These are phyloP conservation scores for Patellaria atrata DNA, from an alignment of 495 filamentous ascomycete genomes.

Conservation along the genomic window DNA sequence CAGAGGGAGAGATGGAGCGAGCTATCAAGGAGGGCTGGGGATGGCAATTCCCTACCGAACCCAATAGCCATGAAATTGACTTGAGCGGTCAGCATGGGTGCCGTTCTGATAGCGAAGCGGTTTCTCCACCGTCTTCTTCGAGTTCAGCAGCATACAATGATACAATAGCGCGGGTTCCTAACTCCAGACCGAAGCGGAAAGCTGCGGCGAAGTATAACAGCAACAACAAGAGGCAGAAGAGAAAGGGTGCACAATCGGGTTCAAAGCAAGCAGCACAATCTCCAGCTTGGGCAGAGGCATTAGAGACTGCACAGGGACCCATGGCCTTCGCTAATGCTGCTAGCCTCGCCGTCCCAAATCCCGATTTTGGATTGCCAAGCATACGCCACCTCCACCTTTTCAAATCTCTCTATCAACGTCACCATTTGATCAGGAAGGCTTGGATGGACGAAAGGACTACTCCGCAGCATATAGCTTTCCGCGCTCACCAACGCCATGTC, in stretches of 20 bases:
- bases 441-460: constrained; percentile 80
- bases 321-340: constrained; percentile 76
- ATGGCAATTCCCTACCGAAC: constrained; percentile 79
- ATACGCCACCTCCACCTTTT: constrained; percentile 77
- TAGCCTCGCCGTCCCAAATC: constrained; percentile 63
- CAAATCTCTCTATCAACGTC: constrained; percentile 90
- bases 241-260: constrained; percentile 31
- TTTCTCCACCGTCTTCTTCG: constrained; percentile 9
- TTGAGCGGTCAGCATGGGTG: constrained; percentile 25
- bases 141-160: too few relatives aligned
- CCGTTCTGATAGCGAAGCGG: constrained; percentile 10
- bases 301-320: constrained; percentile 53
- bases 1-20: constrained; percentile 68
- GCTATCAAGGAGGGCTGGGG: constrained; percentile 95
- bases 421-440: constrained; percentile 71
- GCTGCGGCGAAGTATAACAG: constrained; percentile 32
- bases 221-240: constrained; percentile 31
- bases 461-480: constrained; percentile 90
- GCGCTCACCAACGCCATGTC: constrained; percentile 88
- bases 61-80: constrained; percentile 66
- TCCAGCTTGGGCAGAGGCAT: constrained; percentile 28
- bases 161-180: constrained; percentile 8
- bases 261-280: constrained; percentile 24
- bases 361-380: constrained; percentile 61
- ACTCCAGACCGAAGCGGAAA: constrained; percentile 37